These are phyloP conservation scores for Backusella luteola DNA, from an alignment of 192 early-diverging fungal genomes.

Conservation along the genomic window DNA sequence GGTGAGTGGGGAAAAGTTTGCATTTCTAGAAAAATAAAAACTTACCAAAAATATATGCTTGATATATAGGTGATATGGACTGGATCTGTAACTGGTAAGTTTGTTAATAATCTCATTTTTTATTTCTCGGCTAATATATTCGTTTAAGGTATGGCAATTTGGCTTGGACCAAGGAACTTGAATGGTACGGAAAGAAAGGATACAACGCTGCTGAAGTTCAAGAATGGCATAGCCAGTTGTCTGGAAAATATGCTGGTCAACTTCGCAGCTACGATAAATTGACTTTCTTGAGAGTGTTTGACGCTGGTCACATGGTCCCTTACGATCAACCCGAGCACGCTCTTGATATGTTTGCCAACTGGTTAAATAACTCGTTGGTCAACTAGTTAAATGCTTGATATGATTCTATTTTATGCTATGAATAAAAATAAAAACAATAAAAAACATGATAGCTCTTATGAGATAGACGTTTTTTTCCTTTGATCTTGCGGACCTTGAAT, in stretches of 20 bases:
- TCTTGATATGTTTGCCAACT: slow-evolving; percentile 83
- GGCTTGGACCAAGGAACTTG: slow-evolving; percentile 70
- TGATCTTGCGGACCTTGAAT: not conserved
- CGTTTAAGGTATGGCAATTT: slow-evolving; percentile 74
- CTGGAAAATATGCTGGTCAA: slow-evolving; percentile 2
- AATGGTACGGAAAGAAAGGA: slow-evolving; percentile 10
- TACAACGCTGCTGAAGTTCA: not conserved
- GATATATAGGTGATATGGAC: slow-evolving; percentile 30
- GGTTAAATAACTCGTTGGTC: slow-evolving; percentile 44
- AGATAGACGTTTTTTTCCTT: too few species aligned
- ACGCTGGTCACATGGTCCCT: slow-evolving; percentile 89
- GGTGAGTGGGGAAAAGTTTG: slow-evolving; percentile 40
- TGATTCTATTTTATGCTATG: not conserved
- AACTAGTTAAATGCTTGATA: not conserved
- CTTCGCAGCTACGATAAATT: slow-evolving; percentile 53
- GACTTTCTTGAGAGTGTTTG: slow-evolving; percentile 82
- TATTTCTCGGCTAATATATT: not conserved
- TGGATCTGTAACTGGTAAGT: slow-evolving; percentile 41
- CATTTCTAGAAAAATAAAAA: not conserved
- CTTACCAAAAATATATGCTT: not conserved
- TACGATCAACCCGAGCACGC: slow-evolving; percentile 85
- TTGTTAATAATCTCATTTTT: not conserved
- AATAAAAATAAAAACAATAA: not conserved
- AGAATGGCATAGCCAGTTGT: not conserved
- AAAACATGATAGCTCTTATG: not conserved